phyloP scores from a whole-genome alignment of 1,139 yeast genomes.

The Yamadazyma trypodendri region DNA sequence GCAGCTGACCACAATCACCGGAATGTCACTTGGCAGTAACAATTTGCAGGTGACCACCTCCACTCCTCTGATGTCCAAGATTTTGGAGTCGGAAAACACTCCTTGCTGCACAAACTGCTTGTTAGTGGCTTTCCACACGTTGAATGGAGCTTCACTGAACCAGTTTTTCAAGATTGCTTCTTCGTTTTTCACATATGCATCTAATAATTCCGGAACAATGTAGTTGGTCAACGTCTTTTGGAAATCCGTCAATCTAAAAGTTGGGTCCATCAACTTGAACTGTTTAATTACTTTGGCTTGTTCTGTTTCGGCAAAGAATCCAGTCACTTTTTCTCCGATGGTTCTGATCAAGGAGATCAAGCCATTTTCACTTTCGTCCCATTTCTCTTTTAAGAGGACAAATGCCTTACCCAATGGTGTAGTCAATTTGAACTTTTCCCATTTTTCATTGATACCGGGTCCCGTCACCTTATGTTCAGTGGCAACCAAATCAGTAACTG shows the following conservation, averaged over 20 bases:
- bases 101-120: constrained; percentile 93
- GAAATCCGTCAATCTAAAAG: constrained; percentile 78
- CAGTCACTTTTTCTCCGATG: constrained; percentile 74
- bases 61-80: constrained; percentile 92
- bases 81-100: constrained; percentile 84
- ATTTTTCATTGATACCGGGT: constrained; percentile 67
- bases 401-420: constrained; percentile 69
- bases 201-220: constrained; percentile 92
- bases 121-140: constrained; percentile 91
- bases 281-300: constrained; percentile 85
- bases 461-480: constrained; percentile 77
- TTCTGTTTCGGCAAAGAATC: constrained; percentile 94
- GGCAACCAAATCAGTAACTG: constrained; percentile 54
- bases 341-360: constrained; percentile 80
- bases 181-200: constrained; percentile 93
- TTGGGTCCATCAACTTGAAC: constrained; percentile 88
- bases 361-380: constrained; percentile 97
- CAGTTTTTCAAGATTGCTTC: constrained; percentile 78
- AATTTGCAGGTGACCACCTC: constrained; percentile 88
- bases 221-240: constrained; percentile 84
- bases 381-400: constrained; percentile 62
- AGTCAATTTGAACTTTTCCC: constrained; percentile 67
- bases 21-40: constrained; percentile 88
- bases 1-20: constrained; percentile 91
- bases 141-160: constrained; percentile 96